phyloP scores from a whole-genome alignment of 768 basidiomycete species.

The Saitozyma podzolica region DNA sequence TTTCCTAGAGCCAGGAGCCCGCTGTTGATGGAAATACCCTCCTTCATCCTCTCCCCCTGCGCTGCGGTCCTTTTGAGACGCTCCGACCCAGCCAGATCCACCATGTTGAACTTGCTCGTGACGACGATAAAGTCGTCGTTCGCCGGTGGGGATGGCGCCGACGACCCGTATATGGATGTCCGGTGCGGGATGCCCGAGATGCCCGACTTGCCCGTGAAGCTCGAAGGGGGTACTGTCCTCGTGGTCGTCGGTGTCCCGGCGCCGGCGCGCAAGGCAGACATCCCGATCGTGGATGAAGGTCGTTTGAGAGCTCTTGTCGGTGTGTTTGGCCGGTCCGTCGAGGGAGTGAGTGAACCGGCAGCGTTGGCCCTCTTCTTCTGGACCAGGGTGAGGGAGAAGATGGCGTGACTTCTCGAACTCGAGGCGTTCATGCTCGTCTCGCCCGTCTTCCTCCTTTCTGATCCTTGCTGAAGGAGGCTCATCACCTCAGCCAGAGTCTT shows the following conservation, averaged over 20 bases:
- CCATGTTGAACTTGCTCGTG: conserved; percentile 95
- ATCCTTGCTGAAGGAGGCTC: conserved; percentile 88
- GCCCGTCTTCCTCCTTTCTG: conserved; percentile 86
- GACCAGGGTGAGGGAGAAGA: conserved; percentile 91
- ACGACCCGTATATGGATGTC: conserved; percentile 62
- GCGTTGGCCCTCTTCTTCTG: conserved; percentile 66
- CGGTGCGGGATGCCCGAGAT: conserved; percentile 54
- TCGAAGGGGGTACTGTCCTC: conserved; percentile 30
- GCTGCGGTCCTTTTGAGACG: conserved; percentile 94
- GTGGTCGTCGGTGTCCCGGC: conserved; percentile 29
- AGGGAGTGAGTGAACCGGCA: conserved; percentile 15
- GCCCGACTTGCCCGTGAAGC: conserved; percentile 12
- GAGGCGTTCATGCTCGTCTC: conserved; percentile 99
- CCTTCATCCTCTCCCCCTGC: conserved; percentile 92
- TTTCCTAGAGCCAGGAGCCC: conserved; percentile 95
- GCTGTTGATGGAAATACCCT: conserved; percentile 98
- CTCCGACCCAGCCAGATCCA: conserved; percentile 96
- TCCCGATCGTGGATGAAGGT: conserved; percentile 40
- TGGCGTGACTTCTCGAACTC: conserved; percentile 96
- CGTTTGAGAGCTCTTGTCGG: conserved; percentile 18
- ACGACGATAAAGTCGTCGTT: conserved; percentile 82
- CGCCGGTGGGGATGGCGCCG: background rate
- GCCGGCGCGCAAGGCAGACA: conserved; percentile 23
- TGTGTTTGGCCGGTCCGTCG: conserved; percentile 12
- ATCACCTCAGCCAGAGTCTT: conserved; percentile 83